phyloP scores from a whole-genome alignment of 1,284 basidiomycete species.

The Mrakiaceae sp. region DNA sequence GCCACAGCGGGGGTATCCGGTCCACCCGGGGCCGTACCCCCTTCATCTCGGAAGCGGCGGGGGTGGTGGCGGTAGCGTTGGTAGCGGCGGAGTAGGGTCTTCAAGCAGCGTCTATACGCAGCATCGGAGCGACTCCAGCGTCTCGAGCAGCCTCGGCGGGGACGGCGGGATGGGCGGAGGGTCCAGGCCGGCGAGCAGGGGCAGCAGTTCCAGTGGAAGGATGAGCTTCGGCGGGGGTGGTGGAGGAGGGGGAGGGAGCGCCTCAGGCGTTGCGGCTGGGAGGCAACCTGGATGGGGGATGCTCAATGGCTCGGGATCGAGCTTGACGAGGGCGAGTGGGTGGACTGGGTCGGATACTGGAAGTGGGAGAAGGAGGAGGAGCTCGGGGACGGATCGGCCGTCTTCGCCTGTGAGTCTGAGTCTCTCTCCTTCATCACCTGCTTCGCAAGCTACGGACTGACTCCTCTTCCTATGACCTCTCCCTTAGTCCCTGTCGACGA shows the following conservation, averaged over 20 bases:
- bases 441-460: not conserved
- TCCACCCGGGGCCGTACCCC: too few species aligned
- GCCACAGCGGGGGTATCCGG: too few species aligned
- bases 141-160: not conserved
- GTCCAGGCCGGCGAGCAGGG: not conserved
- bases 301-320: too few species aligned
- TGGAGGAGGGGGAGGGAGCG: not conserved
- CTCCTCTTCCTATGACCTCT: not conserved
- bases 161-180: not conserved
- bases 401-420: slow-evolving; percentile 8
- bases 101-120: not conserved
- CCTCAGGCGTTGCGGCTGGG: not conserved
- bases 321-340: not conserved
- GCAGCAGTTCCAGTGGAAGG: not conserved
- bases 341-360: not conserved
- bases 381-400: not conserved
- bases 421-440: too few species aligned
- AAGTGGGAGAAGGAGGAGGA: slow-evolving; percentile 5
- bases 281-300: too few species aligned
- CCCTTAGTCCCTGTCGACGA: slow-evolving; percentile 2
- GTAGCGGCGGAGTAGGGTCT: not conserved
- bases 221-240: slow-evolving; percentile 3
- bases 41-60: too few species aligned
- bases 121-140: slow-evolving; percentile 7
- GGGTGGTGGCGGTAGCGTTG: too few species aligned